Evolutionary conservation across 129 eudicot genomes (phyloP).

Genomic region (Tagetes patula): DNA sequence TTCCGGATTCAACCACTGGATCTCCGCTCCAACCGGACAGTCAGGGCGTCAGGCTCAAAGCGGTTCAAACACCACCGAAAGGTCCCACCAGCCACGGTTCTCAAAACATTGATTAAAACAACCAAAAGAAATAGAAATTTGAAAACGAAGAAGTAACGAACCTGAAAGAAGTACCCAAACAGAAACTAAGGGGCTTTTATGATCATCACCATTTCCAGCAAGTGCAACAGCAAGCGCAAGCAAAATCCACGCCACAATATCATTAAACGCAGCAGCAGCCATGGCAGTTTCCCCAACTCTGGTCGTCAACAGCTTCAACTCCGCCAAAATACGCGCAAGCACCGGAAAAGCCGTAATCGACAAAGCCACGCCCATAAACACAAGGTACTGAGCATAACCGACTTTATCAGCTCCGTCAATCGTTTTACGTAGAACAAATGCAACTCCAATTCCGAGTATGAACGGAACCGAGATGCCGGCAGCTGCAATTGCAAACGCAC

Average conservation of each 20-base stretch:
- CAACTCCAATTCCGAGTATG: constrained; percentile 60
- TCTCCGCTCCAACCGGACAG: no score
- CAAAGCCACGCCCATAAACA: constrained; percentile 87
- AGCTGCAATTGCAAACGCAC: constrained; percentile 63
- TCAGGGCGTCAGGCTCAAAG: no score
- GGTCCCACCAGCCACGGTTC: no score
- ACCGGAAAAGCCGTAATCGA: constrained; percentile 95
- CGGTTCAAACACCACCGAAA: no score
- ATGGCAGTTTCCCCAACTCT: constrained; percentile 81
- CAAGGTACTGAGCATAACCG: constrained; percentile 51
- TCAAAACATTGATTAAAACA: no score
- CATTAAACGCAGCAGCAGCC: constrained; percentile 93
- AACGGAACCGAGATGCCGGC: constrained; percentile 82
- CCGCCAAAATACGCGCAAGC: constrained; percentile 82
- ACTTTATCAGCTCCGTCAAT: constrained; percentile 64
- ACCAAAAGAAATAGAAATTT: background rate
- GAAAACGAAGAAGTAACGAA: constrained; percentile 4
- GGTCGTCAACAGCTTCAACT: constrained; percentile 78
- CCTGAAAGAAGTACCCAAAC: constrained; percentile 80
- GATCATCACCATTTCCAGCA: constrained; percentile 37
- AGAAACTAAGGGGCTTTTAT: constrained; percentile 67
- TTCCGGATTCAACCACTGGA: no score
- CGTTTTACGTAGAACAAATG: constrained; percentile 51
- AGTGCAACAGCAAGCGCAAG: constrained; percentile 84
- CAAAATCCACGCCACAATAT: constrained; percentile 84